These are phyloP conservation scores for Komagataella kurtzmanii DNA, from an alignment of 805 yeast genomes.

Conservation along the genomic window DNA sequence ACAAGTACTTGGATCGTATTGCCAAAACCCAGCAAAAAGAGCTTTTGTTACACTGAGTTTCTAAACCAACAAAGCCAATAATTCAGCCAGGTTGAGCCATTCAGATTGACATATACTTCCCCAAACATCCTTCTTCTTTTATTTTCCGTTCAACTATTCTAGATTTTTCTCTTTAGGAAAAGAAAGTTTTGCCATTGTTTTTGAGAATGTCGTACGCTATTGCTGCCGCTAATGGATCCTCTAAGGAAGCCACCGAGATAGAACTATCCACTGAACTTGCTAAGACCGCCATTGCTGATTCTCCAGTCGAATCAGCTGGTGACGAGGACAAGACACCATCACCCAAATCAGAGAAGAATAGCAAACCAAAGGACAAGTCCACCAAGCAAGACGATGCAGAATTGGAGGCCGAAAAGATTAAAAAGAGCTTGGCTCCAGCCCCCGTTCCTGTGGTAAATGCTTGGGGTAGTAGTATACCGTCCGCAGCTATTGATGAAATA, in stretches of 20 bases:
- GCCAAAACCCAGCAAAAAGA: background rate
- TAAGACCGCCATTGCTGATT: conserved; percentile 7
- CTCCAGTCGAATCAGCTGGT: conserved; percentile 16
- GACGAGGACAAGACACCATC: conserved; percentile 3
- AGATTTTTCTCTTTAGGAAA: background rate
- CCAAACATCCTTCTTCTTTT: background rate
- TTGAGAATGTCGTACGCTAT: conserved; percentile 11
- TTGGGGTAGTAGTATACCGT: conserved; percentile 31
- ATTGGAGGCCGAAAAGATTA: conserved; percentile 9
- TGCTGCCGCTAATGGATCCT: conserved; percentile 10
- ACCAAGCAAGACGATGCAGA: background rate
- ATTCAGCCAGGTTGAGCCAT: background rate
- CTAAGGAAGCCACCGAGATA: conserved; percentile 7
- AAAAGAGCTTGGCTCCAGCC: conserved; percentile 40
- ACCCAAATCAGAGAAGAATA: conserved; percentile 3
- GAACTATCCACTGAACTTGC: background rate
- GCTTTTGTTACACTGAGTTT: background rate
- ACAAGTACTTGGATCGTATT: background rate
- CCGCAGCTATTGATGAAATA: conserved; percentile 11
- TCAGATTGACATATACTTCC: background rate
- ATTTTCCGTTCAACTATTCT: background rate
- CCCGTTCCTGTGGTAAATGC: conserved; percentile 50
- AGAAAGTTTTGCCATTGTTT: background rate
- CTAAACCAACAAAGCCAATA: background rate
- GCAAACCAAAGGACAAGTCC: background rate